Base-by-base conservation (phyloP, 305 asterid species). In the Fraxinus sp. region DNA sequence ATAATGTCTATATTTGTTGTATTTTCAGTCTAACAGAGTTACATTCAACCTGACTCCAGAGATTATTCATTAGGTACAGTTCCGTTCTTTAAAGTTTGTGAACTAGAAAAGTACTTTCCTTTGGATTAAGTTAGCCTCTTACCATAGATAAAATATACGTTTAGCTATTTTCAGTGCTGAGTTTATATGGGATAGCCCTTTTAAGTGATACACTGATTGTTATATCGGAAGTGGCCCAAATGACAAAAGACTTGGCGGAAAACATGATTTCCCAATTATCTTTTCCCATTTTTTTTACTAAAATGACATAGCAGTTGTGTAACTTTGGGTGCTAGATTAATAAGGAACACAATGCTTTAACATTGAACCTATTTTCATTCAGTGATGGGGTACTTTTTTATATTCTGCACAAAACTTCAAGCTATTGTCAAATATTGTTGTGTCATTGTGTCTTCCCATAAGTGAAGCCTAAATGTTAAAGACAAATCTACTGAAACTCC, bases 1-100 rank as follows among this genome's bases (percentile, higher is more conserved):
- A 41, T 85, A 26, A 85, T 59, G 30, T 83, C 68, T 86, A 64
- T 84, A 41, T 82, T 76, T 86, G 52, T 87, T 88, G 35, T 80
- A 81, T 86, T 87, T 81, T 80, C 95, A 96, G 98, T 88, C 98
- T 35, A 94, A 94, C 91, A 91, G 92, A 86, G 97, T 94, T 81
- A 96, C 99, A 6, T 94, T 96, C 86, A 96, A 94, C 91, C 87
- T 93, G 93, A 96, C 99, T 41, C 33, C 33, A 32, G 26, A 32
- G 33, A 32, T 32, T 32, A 32, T 32, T 32, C 33, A 32, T 32
- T 32, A 32, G 33, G 33, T 32, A 32, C 4, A 32, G 4, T 32
- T 32, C 33, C 2, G 33, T 32, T 32, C 33, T 32, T 32, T 32
- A 32, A 32, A 32, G 33, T 32, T 32, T 32, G 33, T 32, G 33